These are phyloP conservation scores for Emydomyces testavorans DNA, from an alignment of 2,329 filamentous ascomycete species.

Conservation along the genomic window DNA sequence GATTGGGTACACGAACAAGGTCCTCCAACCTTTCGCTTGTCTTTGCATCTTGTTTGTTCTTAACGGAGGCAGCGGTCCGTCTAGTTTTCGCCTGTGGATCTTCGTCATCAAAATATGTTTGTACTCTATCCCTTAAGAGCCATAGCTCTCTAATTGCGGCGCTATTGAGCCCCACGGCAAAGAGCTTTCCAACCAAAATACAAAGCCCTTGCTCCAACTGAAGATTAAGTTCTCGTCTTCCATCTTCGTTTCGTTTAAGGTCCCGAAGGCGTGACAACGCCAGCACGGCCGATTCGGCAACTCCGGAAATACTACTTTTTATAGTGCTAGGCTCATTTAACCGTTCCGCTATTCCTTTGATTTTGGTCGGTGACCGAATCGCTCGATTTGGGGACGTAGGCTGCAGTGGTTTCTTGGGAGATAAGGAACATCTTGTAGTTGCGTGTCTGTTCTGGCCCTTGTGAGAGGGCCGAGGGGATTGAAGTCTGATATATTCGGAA, in stretches of 20 bases:
- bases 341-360: conserved; percentile 15
- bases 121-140: conserved; percentile 29
- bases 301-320: conserved; percentile 22
- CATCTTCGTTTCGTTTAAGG: conserved; percentile 24
- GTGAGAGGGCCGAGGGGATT: conserved; percentile 1
- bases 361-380: conserved; percentile 20
- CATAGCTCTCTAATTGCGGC: conserved; percentile 33
- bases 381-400: conserved; percentile 24
- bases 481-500: conserved; percentile 29
- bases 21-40: conserved; percentile 23
- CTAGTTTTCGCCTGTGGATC: conserved; percentile 9
- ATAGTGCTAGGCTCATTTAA: conserved; percentile 1
- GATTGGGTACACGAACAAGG: conserved; percentile 1
- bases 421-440: background rate
- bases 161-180: conserved; percentile 32
- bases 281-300: conserved; percentile 33
- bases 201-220: conserved; percentile 35
- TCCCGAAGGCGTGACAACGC: conserved; percentile 31
- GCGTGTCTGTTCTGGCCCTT: conserved; percentile 2
- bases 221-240: conserved; percentile 21
- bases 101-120: conserved; percentile 23
- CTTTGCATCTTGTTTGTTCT: background rate
- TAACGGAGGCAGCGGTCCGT: background rate
- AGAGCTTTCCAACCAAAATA: conserved; percentile 32
- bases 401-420: conserved; percentile 19